Base-by-base conservation (phyloP, 495 filamentous ascomycete genomes). In the Podospora pseudopauciseta region DNA sequence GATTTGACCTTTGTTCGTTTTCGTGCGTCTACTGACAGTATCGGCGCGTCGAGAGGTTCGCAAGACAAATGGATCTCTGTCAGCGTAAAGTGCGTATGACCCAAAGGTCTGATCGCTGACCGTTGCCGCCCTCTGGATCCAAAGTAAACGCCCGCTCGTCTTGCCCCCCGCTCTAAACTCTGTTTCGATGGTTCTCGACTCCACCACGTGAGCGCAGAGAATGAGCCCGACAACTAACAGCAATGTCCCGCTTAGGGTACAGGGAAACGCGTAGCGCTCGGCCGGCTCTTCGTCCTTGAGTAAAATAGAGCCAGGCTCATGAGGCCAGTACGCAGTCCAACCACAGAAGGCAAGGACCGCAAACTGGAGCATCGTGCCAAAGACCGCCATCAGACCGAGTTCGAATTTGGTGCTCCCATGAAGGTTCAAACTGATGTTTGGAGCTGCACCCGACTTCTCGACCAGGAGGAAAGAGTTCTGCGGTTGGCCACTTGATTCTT, bases 61-160 rank as follows among this genome's bases (percentile, higher is more conserved):
- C 0, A 67, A 13, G 5, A 61, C 2, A 26, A 34, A 27, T 39
- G 44, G 66, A 26, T 59, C 60, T 7, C 30, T 56, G 26, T 58
- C 23, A 11, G 66, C 44, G 26, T 63, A 63, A 5, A 67, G 55
- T 0, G 60, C 66, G 32, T 63, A 67, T 2, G 60, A 58, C 19
- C 56, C 49, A 19, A 67, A 67, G 9, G 66, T 26, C 27, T 67
- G 66, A 13, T 67, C 60, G 28, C 55, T 67, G 4, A 67, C 66
- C 1, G 49, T 67, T 11, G 59, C 60, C 1, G 20, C 32, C 23
- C 30, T 57, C 19, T 67, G 66, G 19, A 67, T 16, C 66, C 66
- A 67, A 58, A 67, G 44, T 5, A 67, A 3, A 2, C 66, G 59
- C 18, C 23, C 59, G 26, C 53, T 26, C 11, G 3, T 63, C 27